Conservation (phyloP, 345 rosid genomes). For the Gossypium bickii region DNA sequence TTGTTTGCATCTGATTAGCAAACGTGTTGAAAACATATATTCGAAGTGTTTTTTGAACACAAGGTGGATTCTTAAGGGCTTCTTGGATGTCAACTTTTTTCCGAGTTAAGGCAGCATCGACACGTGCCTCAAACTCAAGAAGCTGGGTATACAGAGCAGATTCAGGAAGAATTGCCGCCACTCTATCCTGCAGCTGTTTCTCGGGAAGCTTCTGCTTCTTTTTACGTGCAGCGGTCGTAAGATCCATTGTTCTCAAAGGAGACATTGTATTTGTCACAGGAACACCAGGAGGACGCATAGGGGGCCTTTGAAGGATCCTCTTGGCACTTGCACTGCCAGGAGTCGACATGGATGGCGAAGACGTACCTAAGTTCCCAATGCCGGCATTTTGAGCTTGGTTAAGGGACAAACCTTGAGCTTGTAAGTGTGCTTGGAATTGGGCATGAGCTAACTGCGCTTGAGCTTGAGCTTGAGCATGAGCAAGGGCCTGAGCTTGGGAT, state of each 20-base stretch:
- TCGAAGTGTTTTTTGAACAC: slow-evolving; percentile 82
- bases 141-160: slow-evolving; percentile 96
- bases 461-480: slow-evolving; percentile 36
- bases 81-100: slow-evolving; percentile 97
- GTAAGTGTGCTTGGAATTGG: slow-evolving; percentile 79
- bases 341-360: slow-evolving; percentile 60
- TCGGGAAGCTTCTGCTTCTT: slow-evolving; percentile 97
- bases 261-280: slow-evolving; percentile 53
- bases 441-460: slow-evolving; percentile 65
- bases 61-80: slow-evolving; percentile 89
- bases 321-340: slow-evolving; percentile 57
- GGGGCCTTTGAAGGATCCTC: slow-evolving; percentile 68
- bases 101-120: slow-evolving; percentile 81
- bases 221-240: slow-evolving; percentile 66
- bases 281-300: slow-evolving; percentile 70
- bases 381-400: slow-evolving; percentile 53
- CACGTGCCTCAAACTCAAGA: slow-evolving; percentile 90
- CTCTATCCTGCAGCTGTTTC: slow-evolving; percentile 81
- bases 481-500: slow-evolving; percentile 63
- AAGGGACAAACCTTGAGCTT: slow-evolving; percentile 60
- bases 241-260: slow-evolving; percentile 75
- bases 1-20: slow-evolving; percentile 71
- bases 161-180: slow-evolving; percentile 93
- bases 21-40: slow-evolving; percentile 88
- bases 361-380: slow-evolving; percentile 55